Evolutionary conservation across 352 stramenopile species (phyloP).

Genomic region (Phytopythium delawarense): DNA sequence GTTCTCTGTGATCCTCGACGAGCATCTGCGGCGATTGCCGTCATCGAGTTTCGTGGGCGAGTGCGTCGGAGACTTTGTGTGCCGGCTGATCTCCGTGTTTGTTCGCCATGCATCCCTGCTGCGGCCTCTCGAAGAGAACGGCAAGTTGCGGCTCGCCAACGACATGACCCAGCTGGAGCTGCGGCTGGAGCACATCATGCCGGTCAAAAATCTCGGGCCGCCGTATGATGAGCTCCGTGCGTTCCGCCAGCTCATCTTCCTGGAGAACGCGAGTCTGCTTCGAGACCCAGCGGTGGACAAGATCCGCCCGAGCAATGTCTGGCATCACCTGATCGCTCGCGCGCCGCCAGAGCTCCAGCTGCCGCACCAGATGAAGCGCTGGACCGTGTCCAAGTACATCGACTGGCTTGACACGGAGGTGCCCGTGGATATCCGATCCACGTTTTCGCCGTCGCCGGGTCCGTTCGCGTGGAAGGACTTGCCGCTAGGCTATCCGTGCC

Average conservation of each 20-base stretch:
- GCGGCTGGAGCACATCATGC: conserved; percentile 51
- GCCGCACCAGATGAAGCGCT: conserved; percentile 72
- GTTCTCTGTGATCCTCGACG: conserved; percentile 64
- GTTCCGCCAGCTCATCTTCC: conserved; percentile 82
- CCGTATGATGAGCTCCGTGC: conserved; percentile 74
- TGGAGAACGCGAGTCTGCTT: conserved; percentile 56
- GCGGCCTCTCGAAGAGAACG: conserved; percentile 65
- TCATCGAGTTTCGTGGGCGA: conserved; percentile 40
- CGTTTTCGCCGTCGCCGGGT: conserved; percentile 1
- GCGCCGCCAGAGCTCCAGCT: conserved; percentile 67
- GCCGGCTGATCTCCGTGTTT: conserved; percentile 72
- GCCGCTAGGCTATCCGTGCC: conserved; percentile 58
- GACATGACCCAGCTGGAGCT: conserved; percentile 85
- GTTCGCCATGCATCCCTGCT: conserved; percentile 70
- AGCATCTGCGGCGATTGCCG: conserved; percentile 68
- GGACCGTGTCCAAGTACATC: conserved; percentile 71
- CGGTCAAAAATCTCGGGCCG: conserved; percentile 49
- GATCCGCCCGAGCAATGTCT: conserved; percentile 81
- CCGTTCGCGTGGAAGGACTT: conserved; percentile 29
- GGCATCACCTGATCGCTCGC: conserved; percentile 77
- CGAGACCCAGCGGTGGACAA: conserved; percentile 76
- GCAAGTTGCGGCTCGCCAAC: conserved; percentile 76
- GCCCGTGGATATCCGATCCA: conserved; percentile 7
- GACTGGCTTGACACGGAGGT: conserved; percentile 72
- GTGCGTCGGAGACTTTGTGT: conserved; percentile 65